phyloP scores from a whole-genome alignment of 2,329 filamentous ascomycete genomes.

The Sporothrix sp. region DNA sequence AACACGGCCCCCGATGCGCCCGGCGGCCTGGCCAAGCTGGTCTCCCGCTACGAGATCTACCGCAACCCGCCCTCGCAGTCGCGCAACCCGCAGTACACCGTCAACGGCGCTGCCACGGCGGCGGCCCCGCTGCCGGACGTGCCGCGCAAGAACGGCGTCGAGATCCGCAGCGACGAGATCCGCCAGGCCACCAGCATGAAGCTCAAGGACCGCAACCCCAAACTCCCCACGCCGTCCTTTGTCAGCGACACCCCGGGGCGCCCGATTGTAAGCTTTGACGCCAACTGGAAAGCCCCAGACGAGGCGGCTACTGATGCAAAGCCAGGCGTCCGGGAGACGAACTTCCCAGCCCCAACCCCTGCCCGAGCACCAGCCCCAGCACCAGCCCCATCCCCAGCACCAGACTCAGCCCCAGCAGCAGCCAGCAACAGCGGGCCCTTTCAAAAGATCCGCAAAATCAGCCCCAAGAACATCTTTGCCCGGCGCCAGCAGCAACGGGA shows the following conservation, averaged over 20 bases:
- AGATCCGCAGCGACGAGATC: slow-evolving; percentile 80
- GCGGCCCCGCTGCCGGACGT: slow-evolving; percentile 30
- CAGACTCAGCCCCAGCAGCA: slow-evolving; percentile 20
- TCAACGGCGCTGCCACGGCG: slow-evolving; percentile 38
- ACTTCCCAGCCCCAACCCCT: neutral
- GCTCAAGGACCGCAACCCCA: slow-evolving; percentile 75
- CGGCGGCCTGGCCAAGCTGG: slow-evolving; percentile 30
- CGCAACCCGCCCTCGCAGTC: slow-evolving; percentile 77
- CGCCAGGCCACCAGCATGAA: slow-evolving; percentile 82
- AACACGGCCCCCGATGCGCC: slow-evolving; percentile 33
- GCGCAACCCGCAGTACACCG: slow-evolving; percentile 68
- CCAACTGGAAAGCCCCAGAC: slow-evolving; percentile 61
- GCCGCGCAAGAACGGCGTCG: slow-evolving; percentile 65
- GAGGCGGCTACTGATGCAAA: slow-evolving; percentile 63
- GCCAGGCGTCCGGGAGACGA: slow-evolving; percentile 36
- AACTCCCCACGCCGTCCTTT: slow-evolving; percentile 76
- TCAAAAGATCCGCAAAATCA: slow-evolving; percentile 6
- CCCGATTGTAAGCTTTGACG: slow-evolving; percentile 95
- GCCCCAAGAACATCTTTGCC: slow-evolving; percentile 14
- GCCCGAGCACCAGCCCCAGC: too few species aligned
- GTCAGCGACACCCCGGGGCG: slow-evolving; percentile 85
- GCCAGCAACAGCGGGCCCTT: slow-evolving; percentile 19
- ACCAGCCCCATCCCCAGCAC: slow-evolving; percentile 21
- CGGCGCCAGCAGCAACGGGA: slow-evolving; percentile 21
- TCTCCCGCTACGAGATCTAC: slow-evolving; percentile 54